Percentiles rank a stretch among this genome's conserved stretches.
phyloP scores from a whole-genome alignment of 2,329 filamentous ascomycete species.

The Neurospora sp. region DNA sequence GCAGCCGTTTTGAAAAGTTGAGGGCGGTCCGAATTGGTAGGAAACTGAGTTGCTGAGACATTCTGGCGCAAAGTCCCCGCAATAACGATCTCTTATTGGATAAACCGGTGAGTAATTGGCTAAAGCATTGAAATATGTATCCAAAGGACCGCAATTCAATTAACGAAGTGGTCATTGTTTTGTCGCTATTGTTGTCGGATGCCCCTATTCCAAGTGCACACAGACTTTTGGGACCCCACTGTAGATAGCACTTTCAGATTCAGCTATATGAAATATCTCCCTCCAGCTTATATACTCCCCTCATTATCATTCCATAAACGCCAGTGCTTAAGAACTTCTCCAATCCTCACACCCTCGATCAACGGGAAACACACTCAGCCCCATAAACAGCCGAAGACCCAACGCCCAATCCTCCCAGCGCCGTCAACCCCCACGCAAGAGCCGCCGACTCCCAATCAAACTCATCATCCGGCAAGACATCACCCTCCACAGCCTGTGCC shows the following conservation, averaged over 20 bases:
- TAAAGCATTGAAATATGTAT: too few relatives aligned
- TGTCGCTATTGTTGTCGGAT: too few relatives aligned
- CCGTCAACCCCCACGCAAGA: slow-evolving; percentile 35
- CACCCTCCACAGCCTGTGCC: slow-evolving; percentile 27
- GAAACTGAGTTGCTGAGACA: too few relatives aligned
- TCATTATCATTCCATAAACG: background rate
- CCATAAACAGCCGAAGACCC: slow-evolving; percentile 37
- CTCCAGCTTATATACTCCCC: background rate
- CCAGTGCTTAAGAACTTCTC: background rate
- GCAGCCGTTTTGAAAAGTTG: too few relatives aligned
- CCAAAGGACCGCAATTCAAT: too few relatives aligned
- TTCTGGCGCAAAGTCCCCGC: too few relatives aligned
- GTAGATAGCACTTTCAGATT: background rate
- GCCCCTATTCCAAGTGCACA: too few relatives aligned
- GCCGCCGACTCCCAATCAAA: slow-evolving; percentile 37
- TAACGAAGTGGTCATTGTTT: too few relatives aligned
- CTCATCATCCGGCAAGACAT: slow-evolving; percentile 29
- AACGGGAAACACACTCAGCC: slow-evolving; percentile 33
- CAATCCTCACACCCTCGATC: background rate
- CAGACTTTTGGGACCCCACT: too few relatives aligned
- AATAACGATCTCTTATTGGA: too few relatives aligned
- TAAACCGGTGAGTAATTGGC: too few relatives aligned
- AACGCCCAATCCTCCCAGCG: slow-evolving; percentile 32
- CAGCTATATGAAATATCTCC: background rate
- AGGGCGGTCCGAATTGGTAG: too few relatives aligned